These are phyloP conservation scores for Sicyos edulis DNA, from an alignment of 306 rosid genomes.

Conservation along the genomic window DNA sequence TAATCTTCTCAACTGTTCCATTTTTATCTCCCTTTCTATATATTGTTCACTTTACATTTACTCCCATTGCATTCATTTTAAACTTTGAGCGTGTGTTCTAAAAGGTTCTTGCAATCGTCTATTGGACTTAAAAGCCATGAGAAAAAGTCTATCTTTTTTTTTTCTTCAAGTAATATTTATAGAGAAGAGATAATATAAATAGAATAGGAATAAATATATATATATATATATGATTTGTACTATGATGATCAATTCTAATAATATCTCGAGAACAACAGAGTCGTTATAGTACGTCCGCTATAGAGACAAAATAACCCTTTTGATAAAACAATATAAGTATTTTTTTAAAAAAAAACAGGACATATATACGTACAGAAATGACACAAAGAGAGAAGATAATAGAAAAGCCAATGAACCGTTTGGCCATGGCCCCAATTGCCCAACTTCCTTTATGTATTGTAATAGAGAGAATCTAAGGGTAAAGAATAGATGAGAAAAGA, in stretches of 20 bases:
- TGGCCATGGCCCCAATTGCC: slow-evolving; percentile 39
- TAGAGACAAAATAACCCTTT: slow-evolving; percentile 8
- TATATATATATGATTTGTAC: no score
- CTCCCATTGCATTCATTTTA: background rate
- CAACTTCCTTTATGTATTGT: slow-evolving; percentile 21
- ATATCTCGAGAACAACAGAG: background rate
- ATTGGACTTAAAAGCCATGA: no score
- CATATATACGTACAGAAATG: slow-evolving; percentile 20
- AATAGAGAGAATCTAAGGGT: slow-evolving; percentile 37
- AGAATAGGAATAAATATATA: no score
- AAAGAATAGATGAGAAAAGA: slow-evolving; percentile 20
- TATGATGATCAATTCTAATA: background rate
- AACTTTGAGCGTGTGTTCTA: no score
- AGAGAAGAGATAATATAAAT: no score
- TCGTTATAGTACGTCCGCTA: background rate
- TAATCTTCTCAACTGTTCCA: background rate
- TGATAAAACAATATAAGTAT: background rate
- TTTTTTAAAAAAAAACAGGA: background rate
- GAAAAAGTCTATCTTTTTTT: no score
- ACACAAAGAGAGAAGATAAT: slow-evolving; percentile 38
- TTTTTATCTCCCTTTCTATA: background rate
- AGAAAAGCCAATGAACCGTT: slow-evolving; percentile 66
- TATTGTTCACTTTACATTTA: background rate
- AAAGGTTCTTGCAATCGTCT: no score
- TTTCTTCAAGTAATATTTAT: no score